Evolutionary conservation across 2,329 filamentous ascomycete species (phyloP), one percentile per base, ranked within the genome.

Genomic region (Neonectria hederae): DNA sequence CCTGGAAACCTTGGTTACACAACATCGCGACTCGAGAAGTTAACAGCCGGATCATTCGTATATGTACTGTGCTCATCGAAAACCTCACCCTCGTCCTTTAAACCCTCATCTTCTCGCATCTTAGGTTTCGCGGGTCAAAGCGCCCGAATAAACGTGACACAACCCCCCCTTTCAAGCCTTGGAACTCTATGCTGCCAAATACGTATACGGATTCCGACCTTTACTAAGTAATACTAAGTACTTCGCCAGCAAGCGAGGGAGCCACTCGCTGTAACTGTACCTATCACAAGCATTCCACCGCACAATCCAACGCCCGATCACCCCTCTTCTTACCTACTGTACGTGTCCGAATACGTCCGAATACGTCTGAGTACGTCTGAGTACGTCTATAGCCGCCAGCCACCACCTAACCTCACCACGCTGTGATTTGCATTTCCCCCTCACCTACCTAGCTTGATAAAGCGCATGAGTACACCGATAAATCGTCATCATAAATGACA

Each of bases 281-380:
- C n/a, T 54, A 46, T 61, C 52, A 61, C 43, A 19, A 26, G 32
- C 61, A 63, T 63, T 63, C 48, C 61, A 54, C 19, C 2, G 30
- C 22, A 53, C 60, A 59, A 46, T 52, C 43, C 43, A 49, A 62
- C 43, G 14, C 24, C 19, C n/a, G 28, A 24, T 38, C 32, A 14
- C 43, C 43, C 58, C 49, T 43, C 49, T 56, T 26, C 26, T 32
- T 24, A 26, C 45, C 48, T n/a, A 46, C 45, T 49, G n/a, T 9
- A 45, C 38, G 53, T 57, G 46, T 11, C n/a, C 53, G 26, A 35
- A 38, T 38, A 38, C 9, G n/a, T n/a, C n/a, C n/a, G n/a, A n/a
- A n/a, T n/a, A n/a, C n/a, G n/a, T n/a, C n/a, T n/a, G n/a, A n/a
- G n/a, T n/a, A n/a, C n/a, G 17, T 30, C 19, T 22, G 51, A 22